Evolutionary conservation across 441 rosid species (phyloP).

Genomic region (Oxalis stricta): DNA sequence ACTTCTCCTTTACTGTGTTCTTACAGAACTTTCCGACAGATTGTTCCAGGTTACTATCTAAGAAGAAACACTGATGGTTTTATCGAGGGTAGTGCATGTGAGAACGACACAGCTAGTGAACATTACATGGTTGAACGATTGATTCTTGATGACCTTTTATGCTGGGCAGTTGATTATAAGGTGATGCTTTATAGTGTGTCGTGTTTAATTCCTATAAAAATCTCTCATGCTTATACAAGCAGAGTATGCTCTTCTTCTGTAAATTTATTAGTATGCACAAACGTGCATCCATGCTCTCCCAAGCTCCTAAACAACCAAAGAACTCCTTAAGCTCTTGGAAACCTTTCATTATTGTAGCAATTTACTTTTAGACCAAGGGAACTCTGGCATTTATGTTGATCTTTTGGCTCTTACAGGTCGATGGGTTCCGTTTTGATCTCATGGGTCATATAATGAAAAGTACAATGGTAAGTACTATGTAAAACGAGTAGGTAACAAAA

Average conservation of each 20-base stretch:
- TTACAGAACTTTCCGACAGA: conserved; percentile 26
- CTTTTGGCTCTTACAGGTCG: conserved; percentile 89
- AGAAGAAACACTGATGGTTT: conserved; percentile 75
- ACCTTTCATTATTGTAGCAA: too few relatives aligned
- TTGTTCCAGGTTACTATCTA: conserved; percentile 97
- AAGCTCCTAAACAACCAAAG: too few relatives aligned
- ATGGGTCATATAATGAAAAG: conserved; percentile 95
- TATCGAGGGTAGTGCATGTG: conserved; percentile 79
- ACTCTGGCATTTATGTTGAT: too few relatives aligned
- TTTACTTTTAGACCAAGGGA: too few relatives aligned
- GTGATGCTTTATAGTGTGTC: conserved; percentile 20
- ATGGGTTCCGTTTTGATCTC: conserved; percentile 94
- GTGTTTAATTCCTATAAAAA: neutral
- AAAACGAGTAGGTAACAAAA: too few relatives aligned
- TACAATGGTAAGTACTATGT: conserved; percentile 67
- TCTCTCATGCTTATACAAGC: neutral
- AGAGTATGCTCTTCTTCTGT: neutral
- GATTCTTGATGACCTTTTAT: conserved; percentile 72
- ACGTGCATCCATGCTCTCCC: too few relatives aligned
- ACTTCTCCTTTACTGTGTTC: conserved; percentile 2
- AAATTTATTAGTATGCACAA: neutral
- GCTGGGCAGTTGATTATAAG: conserved; percentile 87
- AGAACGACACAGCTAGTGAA: conserved; percentile 95
- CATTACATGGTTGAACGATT: conserved; percentile 92
- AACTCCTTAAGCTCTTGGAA: too few relatives aligned